Conservation (phyloP, 2,329 filamentous ascomycete species). For the Monascus ruber region DNA sequence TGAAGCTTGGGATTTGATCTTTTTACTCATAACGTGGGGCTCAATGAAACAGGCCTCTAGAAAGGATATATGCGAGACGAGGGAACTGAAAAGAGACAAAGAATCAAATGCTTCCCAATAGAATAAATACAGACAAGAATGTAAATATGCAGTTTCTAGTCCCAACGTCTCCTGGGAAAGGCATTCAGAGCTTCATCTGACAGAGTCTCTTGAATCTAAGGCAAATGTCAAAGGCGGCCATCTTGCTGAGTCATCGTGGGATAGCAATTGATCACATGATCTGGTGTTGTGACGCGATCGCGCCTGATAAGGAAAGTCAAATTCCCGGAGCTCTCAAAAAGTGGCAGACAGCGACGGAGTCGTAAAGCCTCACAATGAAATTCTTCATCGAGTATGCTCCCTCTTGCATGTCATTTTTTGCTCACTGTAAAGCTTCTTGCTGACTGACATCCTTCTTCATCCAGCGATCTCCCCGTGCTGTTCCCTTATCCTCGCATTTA, state of each 20-base stretch:
- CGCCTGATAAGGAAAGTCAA: slow-evolving; percentile 18
- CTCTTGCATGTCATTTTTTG: neutral
- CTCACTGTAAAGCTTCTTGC: neutral
- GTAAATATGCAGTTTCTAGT: no score
- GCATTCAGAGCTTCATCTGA: no score
- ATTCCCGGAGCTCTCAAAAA: neutral
- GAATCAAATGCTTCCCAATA: no score
- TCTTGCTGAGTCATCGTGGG: neutral
- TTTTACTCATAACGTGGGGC: slow-evolving; percentile 46
- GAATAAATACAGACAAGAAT: no score
- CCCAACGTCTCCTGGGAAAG: no score
- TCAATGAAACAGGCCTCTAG: neutral
- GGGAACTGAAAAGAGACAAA: no score
- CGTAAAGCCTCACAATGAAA: slow-evolving; percentile 48
- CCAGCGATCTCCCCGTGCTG: slow-evolving; percentile 55
- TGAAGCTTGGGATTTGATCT: slow-evolving; percentile 53
- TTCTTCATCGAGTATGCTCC: slow-evolving; percentile 58
- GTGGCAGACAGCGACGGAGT: neutral
- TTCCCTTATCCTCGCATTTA: slow-evolving; percentile 68
- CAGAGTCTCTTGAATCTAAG: no score
- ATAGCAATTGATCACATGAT: slow-evolving; percentile 17
- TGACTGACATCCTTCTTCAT: neutral
- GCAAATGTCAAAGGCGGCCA: no score
- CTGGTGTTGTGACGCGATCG: slow-evolving; percentile 15
- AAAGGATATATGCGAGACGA: no score